A percentile compares a stretch with the other conserved stretches of the same genome.
These are phyloP conservation scores for Glomus cerebriforme DNA, from an alignment of 192 early-diverging fungal species.

Conservation along the genomic window DNA sequence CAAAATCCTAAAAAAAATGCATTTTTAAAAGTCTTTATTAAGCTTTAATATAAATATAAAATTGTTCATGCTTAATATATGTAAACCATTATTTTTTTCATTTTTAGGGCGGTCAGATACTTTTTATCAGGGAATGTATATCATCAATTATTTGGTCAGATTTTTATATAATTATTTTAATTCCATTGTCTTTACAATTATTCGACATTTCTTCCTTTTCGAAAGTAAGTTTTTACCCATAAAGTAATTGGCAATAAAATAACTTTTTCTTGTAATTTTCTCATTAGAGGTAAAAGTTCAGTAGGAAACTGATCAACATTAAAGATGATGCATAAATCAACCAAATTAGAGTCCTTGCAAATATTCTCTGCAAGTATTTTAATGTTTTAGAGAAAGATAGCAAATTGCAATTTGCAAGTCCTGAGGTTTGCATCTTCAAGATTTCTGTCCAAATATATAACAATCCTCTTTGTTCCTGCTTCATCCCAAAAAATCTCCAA, in stretches of 20 bases:
- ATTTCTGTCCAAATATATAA: neutral
- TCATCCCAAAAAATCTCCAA: conserved; percentile 30
- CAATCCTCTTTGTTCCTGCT: neutral
- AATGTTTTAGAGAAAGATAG: neutral
- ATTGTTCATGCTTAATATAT: too few species aligned
- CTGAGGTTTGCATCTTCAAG: neutral
- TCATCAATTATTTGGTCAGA: conserved; percentile 15
- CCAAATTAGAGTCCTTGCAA: neutral
- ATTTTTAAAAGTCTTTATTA: too few species aligned
- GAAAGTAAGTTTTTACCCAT: neutral
- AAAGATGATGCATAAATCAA: conserved; percentile 30
- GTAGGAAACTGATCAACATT: neutral
- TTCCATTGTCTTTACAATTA: conserved; percentile 4
- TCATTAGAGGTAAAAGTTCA: conserved; percentile 5
- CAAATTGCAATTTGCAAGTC: conserved; percentile 11
- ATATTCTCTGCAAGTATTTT: conserved; percentile 11
- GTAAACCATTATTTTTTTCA: too few species aligned
- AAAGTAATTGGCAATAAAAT: conserved; percentile 13
- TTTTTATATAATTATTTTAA: conserved; percentile 27
- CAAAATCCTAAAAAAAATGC: too few species aligned
- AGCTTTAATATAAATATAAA: too few species aligned
- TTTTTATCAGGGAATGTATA: too few species aligned
- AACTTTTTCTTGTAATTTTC: conserved; percentile 23
- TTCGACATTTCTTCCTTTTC: conserved; percentile 7
- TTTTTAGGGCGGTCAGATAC: too few species aligned